These are phyloP conservation scores for Triticum turgidum DNA, from an alignment of 176 grass and related monocot genomes.

Conservation along the genomic window DNA sequence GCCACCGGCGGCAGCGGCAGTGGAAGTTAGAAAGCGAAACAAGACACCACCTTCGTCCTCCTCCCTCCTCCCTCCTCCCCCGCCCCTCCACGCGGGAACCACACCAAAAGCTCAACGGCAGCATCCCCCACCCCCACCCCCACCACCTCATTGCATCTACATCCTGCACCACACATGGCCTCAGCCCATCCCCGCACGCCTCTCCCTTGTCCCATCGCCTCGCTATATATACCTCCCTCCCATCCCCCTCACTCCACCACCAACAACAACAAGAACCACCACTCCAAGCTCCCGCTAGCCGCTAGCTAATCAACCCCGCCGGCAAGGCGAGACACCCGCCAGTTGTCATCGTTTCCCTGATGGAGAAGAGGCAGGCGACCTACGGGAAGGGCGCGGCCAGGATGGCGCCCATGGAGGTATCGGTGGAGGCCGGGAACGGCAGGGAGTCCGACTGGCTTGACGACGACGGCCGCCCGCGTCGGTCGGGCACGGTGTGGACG, in stretches of 20 bases:
- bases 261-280: constrained; percentile 14
- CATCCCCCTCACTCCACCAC: neutral
- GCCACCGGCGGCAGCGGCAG: neutral
- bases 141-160: constrained; percentile 4
- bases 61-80: neutral
- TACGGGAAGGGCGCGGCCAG: neutral
- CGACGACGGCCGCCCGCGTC: constrained; percentile 60
- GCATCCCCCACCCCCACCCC: neutral
- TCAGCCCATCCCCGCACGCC: constrained; percentile 3
- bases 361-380: neutral
- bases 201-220: neutral
- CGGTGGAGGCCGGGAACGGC: constrained; percentile 23
- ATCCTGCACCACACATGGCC: constrained; percentile 1
- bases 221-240: constrained; percentile 2
- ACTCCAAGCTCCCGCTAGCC: neutral
- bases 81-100: constrained; percentile 5
- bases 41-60: neutral
- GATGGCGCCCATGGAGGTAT: constrained; percentile 17
- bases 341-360: neutral
- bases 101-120: constrained; percentile 12
- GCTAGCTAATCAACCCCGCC: no score
- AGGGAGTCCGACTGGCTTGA: constrained; percentile 35
- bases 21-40: constrained; percentile 8
- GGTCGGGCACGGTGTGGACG: constrained; percentile 83
- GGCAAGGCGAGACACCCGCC: neutral